Evolutionary conservation across 495 filamentous ascomycete species (phyloP), one percentile per base, ranked within the genome.

Genomic region (Durotheca rogersii): DNA sequence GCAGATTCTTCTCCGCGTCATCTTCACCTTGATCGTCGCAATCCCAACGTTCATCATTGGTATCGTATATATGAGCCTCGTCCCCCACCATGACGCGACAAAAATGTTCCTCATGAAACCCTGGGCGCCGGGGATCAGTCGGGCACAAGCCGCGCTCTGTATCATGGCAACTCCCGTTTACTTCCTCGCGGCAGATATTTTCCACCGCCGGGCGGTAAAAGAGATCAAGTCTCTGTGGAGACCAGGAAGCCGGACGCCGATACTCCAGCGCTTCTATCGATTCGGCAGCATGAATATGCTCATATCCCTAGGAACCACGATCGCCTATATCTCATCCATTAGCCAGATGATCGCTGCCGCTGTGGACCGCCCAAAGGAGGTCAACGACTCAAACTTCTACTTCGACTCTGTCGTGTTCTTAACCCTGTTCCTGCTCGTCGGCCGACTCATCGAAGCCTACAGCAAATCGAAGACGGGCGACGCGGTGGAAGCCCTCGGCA

Each of bases 221-320:
- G 92, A 96, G 59, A 74, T 97, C 14, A 72, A 74, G 47, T 79
- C 84, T 0, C 67, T 96, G 17, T 97, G 92, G 92, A 76, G 88
- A 21, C 82, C 69, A n/a, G 79, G 83, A 34, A 96, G 90, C 65
- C 80, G 75, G 6, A 82, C 85, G 2, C 90, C 91, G 0, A 62
- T 95, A 7, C 58, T 88, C 15, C 79, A 84, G 47, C 74, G 93
- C 12, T 90, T 97, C 56, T 92, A 90, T 56, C 82, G 88, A 10
- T 97, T 97, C 58, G 92, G 92, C 10, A 96, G 90, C 69, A 97
- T 97, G 92, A 94, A 96, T 60, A 83, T 93, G 65, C 77, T 97
- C 47, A 88, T 97, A 59, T 94, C 87, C 7, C 73, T 92, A 10
- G 92, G 93, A 6, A 95, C 93, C 0, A 82, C 82, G 4, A 87